Evolutionary conservation across 2,329 filamentous ascomycete genomes (phyloP), one percentile per base, ranked within the genome.

Genomic region (Pseudogymnoascus sp.): DNA sequence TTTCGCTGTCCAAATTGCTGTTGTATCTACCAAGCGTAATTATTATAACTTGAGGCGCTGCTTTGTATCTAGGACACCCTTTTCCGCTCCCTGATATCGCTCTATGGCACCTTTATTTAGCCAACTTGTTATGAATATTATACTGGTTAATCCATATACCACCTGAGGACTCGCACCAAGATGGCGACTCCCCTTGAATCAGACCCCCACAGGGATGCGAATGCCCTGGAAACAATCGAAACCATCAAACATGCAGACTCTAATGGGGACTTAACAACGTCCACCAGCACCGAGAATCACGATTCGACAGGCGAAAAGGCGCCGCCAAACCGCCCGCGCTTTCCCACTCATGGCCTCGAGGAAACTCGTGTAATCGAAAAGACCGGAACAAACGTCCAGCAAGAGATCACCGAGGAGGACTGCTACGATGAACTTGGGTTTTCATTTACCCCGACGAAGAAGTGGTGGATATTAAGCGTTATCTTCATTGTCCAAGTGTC

Each of bases 401-500:
- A 69, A 5, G 76, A 81, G 65, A 70, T 84, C 62, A 79, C 76
- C 0, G 80, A 83, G 68, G 78, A 80, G 36, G 86, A 88, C 68
- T 89, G 86, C 74, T 87, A 86, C 72, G 79, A 83, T 18, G 79
- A 89, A 70, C 79, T 91, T 0, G 87, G 86, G 61, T 90, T 81
- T 71, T 77, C 78, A 7, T 90, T 83, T 67, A 76, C 86, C 0
- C 73, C 67, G 11, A 80, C 76, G 77, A 87, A 85, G 76, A 91
- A 91, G 76, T 91, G 88, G 87, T 83, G 79, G 70, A 88, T 90
- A 69, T 81, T 90, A 63, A 81, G 80, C n/a, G 80, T 90, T 72
- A 88, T 90, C 73, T 90, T 90, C 77, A 77, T 86, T 68, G 86
- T 90, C 4, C 88, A 90, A 72, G 83, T 86, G 1, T 90, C 87